These are phyloP conservation scores for Boletus smithii DNA, from an alignment of 1,284 basidiomycete genomes.

Conservation along the genomic window DNA sequence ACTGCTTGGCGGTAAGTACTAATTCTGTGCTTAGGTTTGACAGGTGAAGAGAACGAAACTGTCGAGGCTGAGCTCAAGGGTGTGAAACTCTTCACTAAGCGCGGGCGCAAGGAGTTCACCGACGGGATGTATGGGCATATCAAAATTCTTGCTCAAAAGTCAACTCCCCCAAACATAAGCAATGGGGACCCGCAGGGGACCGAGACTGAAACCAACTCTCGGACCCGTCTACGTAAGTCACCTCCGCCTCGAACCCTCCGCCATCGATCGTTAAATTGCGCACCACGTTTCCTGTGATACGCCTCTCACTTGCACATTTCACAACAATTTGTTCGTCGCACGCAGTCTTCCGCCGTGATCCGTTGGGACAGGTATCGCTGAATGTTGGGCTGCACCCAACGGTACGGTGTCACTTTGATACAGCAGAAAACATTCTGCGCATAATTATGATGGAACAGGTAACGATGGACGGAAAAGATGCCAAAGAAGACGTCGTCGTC, in stretches of 20 bases:
- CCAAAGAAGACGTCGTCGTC: constrained; percentile 33
- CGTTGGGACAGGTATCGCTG: constrained; percentile 64
- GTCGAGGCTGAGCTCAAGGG: constrained; percentile 53
- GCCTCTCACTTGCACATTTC: background rate
- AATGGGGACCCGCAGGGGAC: background rate
- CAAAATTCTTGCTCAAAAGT: constrained; percentile 49
- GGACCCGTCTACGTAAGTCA: constrained; percentile 35
- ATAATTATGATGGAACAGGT: constrained; percentile 51
- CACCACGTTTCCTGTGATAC: constrained; percentile 9
- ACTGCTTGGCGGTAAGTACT: constrained; percentile 4
- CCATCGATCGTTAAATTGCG: constrained; percentile 23
- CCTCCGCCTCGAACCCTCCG: constrained; percentile 19
- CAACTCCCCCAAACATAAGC: background rate
- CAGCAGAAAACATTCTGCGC: constrained; percentile 51
- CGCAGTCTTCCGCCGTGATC: constrained; percentile 64
- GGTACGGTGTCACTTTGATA: constrained; percentile 55
- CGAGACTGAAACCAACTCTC: constrained; percentile 13
- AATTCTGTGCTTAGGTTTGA: constrained; percentile 30
- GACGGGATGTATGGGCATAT: constrained; percentile 59
- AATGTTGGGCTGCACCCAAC: constrained; percentile 52
- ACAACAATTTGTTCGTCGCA: background rate
- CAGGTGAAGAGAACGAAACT: constrained; percentile 63
- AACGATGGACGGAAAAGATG: constrained; percentile 19
- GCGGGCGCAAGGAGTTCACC: constrained; percentile 54
- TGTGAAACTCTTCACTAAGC: constrained; percentile 58